Percentiles rank a stretch among this genome's conserved stretches.
Evolutionary conservation across 768 basidiomycete species (phyloP).

Genomic region (Serendipita sp.): DNA sequence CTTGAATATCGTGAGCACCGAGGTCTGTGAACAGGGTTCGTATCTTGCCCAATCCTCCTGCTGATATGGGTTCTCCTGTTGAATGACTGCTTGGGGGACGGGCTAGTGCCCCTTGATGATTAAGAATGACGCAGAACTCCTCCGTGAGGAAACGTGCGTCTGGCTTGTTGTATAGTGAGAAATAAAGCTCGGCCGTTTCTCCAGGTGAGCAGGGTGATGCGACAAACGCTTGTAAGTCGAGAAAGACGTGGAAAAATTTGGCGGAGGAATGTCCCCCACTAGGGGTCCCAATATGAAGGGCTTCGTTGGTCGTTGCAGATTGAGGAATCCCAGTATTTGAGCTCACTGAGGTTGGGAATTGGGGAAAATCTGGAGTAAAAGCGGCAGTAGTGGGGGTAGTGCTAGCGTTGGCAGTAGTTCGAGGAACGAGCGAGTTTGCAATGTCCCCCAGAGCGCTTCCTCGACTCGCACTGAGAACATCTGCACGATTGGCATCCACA

Average conservation of each 20-base stretch:
- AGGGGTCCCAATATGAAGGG: background rate
- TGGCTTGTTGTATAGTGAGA: constrained; percentile 78
- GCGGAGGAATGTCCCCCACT: constrained; percentile 15
- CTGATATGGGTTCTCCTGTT: constrained; percentile 21
- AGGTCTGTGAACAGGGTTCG: constrained; percentile 84
- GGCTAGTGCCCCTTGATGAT: constrained; percentile 80
- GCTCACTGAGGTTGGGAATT: constrained; percentile 16
- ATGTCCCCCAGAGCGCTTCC: constrained; percentile 29
- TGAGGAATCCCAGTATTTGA: background rate
- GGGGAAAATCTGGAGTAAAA: constrained; percentile 20
- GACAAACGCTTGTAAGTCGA: constrained; percentile 84
- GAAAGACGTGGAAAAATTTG: constrained; percentile 77
- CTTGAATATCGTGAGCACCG: constrained; percentile 69
- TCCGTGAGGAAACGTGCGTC: constrained; percentile 82
- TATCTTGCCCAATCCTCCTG: constrained; percentile 35
- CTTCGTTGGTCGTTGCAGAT: background rate
- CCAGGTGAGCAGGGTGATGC: constrained; percentile 81
- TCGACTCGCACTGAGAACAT: background rate
- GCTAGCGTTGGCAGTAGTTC: background rate
- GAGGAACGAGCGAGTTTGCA: constrained; percentile 17
- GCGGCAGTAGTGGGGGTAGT: constrained; percentile 14
- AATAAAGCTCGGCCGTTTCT: constrained; percentile 84
- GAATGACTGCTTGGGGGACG: constrained; percentile 18
- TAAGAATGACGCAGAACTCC: constrained; percentile 77
- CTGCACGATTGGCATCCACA: constrained; percentile 31